A percentile compares a stretch with the other conserved stretches of the same genome.
Conservation (phyloP, 139 green algal species). For the Chlamydomonas sphaeroides region DNA sequence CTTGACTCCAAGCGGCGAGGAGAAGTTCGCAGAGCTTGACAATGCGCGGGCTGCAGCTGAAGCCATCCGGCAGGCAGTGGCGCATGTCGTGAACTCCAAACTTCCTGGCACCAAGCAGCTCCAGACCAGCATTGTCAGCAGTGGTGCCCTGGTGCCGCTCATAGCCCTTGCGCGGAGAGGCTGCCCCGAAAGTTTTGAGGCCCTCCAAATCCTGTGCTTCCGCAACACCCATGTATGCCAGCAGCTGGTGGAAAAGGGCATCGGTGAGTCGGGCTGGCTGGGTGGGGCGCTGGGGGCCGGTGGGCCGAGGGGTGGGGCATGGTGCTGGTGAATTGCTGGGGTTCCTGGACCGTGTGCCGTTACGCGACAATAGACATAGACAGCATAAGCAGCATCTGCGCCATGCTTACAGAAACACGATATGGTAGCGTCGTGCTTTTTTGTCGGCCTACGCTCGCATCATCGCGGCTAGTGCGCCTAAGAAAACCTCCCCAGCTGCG, state of each 20-base stretch:
- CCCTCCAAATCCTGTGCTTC: conserved; percentile 57
- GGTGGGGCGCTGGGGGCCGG: too few relatives aligned
- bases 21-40: conserved; percentile 1
- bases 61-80: not conserved
- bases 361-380: too few relatives aligned
- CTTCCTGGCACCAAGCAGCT: conserved; percentile 15
- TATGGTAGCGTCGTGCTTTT: too few relatives aligned
- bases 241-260: conserved; percentile 33
- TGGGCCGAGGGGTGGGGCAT: too few relatives aligned
- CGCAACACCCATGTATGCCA: conserved; percentile 46
- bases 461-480: too few relatives aligned
- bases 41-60: conserved; percentile 11
- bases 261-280: conserved; percentile 19
- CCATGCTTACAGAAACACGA: too few relatives aligned
- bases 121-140: conserved; percentile 19
- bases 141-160: conserved; percentile 13
- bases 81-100: conserved; percentile 31
- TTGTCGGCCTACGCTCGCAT: too few relatives aligned
- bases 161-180: conserved; percentile 4
- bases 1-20: not conserved
- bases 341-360: too few relatives aligned
- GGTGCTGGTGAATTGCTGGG: too few relatives aligned
- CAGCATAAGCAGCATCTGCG: too few relatives aligned
- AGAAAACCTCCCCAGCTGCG: too few relatives aligned
- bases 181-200: conserved; percentile 38